These are phyloP conservation scores for Vigna nakashimae DNA, from an alignment of 306 rosid genomes.

Conservation along the genomic window DNA sequence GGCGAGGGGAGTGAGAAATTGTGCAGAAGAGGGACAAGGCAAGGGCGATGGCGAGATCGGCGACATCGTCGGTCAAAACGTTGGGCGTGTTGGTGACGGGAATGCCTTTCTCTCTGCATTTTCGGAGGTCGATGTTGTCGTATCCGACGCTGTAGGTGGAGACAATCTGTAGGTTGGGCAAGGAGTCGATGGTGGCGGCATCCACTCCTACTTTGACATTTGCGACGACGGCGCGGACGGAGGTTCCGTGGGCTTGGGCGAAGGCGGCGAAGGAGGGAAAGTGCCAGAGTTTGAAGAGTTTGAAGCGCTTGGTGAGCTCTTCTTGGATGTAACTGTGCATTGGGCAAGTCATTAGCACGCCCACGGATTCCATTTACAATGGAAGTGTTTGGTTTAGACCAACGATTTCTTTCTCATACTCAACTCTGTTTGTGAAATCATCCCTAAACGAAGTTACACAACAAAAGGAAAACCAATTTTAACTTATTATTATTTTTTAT, in stretches of 20 bases:
- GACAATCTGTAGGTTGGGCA: conserved; percentile 66
- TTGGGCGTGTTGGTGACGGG: conserved; percentile 75
- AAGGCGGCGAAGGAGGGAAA: conserved; percentile 45
- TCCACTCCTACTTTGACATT: conserved; percentile 55
- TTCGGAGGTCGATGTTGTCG: conserved; percentile 64
- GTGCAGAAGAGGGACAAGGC: conserved; percentile 57
- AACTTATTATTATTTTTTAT: too few species aligned
- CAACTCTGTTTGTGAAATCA: too few species aligned
- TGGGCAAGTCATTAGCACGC: conserved; percentile 58
- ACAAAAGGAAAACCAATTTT: too few species aligned
- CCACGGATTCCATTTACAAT: conserved; percentile 49
- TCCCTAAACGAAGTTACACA: too few species aligned
- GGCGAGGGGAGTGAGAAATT: conserved; percentile 43
- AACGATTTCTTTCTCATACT: too few species aligned
- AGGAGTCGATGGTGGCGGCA: conserved; percentile 53
- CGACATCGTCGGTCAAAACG: conserved; percentile 77
- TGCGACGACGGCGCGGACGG: conserved; percentile 59
- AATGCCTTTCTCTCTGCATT: conserved; percentile 57
- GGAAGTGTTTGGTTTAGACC: background rate
- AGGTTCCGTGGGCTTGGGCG: conserved; percentile 35
- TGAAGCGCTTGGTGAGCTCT: conserved; percentile 61
- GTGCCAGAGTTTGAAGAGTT: conserved; percentile 61
- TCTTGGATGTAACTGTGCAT: conserved; percentile 55
- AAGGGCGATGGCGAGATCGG: conserved; percentile 69
- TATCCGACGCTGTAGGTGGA: conserved; percentile 71